Evolutionary conservation across 495 filamentous ascomycete genomes (phyloP).

Genomic region (Penicillium steckii): DNA sequence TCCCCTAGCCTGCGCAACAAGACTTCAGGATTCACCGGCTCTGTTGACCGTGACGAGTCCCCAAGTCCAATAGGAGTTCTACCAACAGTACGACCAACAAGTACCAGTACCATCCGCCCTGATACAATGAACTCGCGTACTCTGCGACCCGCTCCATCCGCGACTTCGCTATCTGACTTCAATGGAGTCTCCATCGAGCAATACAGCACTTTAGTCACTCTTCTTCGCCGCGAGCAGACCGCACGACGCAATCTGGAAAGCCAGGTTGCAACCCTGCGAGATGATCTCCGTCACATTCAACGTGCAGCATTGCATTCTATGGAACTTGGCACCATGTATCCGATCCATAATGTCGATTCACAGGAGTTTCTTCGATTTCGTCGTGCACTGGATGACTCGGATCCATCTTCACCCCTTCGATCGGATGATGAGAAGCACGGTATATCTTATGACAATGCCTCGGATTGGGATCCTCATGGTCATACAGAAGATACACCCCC

Average conservation of each 20-base stretch:
- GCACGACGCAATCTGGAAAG: constrained; percentile 53
- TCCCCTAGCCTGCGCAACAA: constrained; percentile 22
- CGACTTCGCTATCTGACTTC: constrained; percentile 31
- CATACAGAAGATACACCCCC: constrained; percentile 22
- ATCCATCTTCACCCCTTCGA: constrained; percentile 10
- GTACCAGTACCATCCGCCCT: constrained; percentile 42
- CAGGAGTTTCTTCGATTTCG: constrained; percentile 35
- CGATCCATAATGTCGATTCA: constrained; percentile 34
- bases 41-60: constrained; percentile 26
- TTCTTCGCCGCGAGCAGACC: constrained; percentile 55
- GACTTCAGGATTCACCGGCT: constrained; percentile 13
- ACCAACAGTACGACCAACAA: constrained; percentile 30
- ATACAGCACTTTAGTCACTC: constrained; percentile 54
- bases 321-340: constrained; percentile 36
- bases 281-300: constrained; percentile 47
- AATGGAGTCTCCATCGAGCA: constrained; percentile 53
- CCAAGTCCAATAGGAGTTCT: constrained; percentile 14
- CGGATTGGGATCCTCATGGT: constrained; percentile 19
- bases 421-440: constrained; percentile 10
- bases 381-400: constrained; percentile 21
- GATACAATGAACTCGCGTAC: constrained; percentile 28
- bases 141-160: constrained; percentile 31
- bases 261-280: constrained; percentile 50
- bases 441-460: constrained; percentile 13
- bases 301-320: constrained; percentile 34